Evolutionary conservation across 2,329 filamentous ascomycete species (phyloP), one percentile per base, ranked within the genome.

Genomic region (Fusarium odoratissimum): DNA sequence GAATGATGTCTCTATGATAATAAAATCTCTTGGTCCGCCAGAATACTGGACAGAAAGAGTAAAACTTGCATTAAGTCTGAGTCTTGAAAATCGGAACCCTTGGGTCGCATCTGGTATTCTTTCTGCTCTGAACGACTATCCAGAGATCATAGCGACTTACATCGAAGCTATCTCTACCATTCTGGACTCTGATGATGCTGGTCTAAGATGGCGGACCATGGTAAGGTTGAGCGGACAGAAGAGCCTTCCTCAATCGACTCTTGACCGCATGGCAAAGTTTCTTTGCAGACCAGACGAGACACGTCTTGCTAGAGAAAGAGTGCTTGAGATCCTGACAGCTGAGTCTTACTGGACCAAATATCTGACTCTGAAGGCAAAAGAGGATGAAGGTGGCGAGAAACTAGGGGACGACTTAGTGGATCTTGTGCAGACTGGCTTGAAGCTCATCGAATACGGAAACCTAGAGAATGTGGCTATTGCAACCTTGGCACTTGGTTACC

Each of bases 381-480:
- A 37, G n/a, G 16, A 11, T 3, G 2, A 21, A 37, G 13, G 7
- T 16, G 13, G 9, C n/a, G 9, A 38, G 17, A 37, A 52, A 16
- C 17, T 0, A 14, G 21, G 19, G 9, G 16, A 4, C 4, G 9
- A 2, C 7, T 23, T n/a, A 14, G 3, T 11, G 3, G 12, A 38
- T 16, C 3, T 28, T 28, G 33, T 38, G 5, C 23, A 28, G 13
- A 25, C 23, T n/a, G 49, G 33, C 5, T 3, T 54, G 17, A 21
- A 12, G 10, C 33, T 54, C 12, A 21, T 54, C 9, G 19, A 38
- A 9, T 11, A 28, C 35, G 4, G 6, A 13, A 23, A 38, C 2
- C 13, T 3, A 17, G 33, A 54, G 19, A 21, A 12, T 17, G 9
- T 10, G 16, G 23, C 13, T 8, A 54, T 54, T 30, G 33, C 23